Conservation (phyloP, 164 flowering plant species). For the Tetracentron sinense region DNA sequence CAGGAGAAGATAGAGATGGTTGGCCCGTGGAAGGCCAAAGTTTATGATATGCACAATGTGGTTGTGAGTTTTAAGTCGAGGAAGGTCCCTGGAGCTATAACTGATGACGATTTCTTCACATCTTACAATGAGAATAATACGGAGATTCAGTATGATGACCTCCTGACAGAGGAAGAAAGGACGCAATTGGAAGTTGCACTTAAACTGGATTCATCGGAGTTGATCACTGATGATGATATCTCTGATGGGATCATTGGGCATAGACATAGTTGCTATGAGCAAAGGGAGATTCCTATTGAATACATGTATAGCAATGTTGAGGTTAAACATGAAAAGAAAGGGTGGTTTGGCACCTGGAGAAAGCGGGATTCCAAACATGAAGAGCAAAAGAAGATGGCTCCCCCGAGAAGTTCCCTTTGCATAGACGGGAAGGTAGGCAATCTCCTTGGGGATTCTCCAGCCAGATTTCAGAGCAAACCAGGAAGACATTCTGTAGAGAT, state of each 20-base stretch:
- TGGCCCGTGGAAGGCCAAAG: conserved; percentile 24
- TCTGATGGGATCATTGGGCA: conserved; percentile 35
- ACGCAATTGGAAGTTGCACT: conserved; percentile 63
- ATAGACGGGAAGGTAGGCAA: conserved; percentile 57
- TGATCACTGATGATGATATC: conserved; percentile 17
- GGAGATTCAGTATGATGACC: conserved; percentile 54
- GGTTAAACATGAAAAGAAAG: conserved; percentile 50
- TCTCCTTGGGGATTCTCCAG: conserved; percentile 47
- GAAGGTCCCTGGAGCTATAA: conserved; percentile 25
- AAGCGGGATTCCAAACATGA: conserved; percentile 43
- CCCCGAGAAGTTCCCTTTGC: conserved; percentile 58
- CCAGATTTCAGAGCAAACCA: conserved; percentile 30
- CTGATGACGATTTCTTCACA: conserved; percentile 21
- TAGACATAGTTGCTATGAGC: conserved; percentile 52
- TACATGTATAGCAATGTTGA: conserved; percentile 44
- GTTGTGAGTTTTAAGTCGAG: conserved; percentile 26
- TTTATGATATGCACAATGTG: conserved; percentile 27
- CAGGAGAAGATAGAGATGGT: conserved; percentile 26
- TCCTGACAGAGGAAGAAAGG: conserved; percentile 68
- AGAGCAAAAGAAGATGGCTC: conserved; percentile 30
- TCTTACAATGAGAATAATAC: conserved; percentile 38
- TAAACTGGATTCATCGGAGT: conserved; percentile 46
- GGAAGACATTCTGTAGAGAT: conserved; percentile 64
- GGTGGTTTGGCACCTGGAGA: conserved; percentile 72
- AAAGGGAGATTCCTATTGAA: conserved; percentile 47